Base-by-base conservation (phyloP, 495 filamentous ascomycete genomes). In the Annulohypoxylon stygium region DNA sequence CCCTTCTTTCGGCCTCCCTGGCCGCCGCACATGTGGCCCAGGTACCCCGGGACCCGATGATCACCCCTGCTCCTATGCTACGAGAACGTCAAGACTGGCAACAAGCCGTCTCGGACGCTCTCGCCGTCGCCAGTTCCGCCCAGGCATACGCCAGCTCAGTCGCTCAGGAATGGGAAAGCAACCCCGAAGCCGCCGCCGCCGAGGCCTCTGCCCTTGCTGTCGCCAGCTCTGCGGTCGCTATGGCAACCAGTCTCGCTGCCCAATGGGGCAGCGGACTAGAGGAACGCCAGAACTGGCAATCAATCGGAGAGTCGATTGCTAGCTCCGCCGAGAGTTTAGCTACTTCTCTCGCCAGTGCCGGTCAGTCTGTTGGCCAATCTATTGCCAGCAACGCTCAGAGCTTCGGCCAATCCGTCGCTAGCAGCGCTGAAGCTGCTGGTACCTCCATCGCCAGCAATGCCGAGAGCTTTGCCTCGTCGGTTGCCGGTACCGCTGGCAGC, bases 231-330 rank as follows among this genome's bases (percentile, higher is more conserved):
- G 71, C 65, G 0, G 53, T 30, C 12, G 71, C 71, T 9, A 65
- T 18, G 2, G 71, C 71, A 34, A 69, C 54, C 60, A 61, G 53
- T 58, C 63, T 73, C 10, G 70, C 70, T 3, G 51, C 51, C 6
- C 65, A 73, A 11, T 50, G 16, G 12, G 48, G 48, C 18, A 47
- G 20, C 43, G 20, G 62, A n/a, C 61, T 70, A 6, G 57, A 51
- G 26, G 54, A 36, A 12, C 71, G 71, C 18, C 71, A 74, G 57
- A 62, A 74, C 58, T 74, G 71, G 71, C 66, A 70, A n/a, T 70
- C 71, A 0, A 58, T 67, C 2, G 71, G 71, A 62, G 67, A 70
- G 11, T 70, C 71, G 0, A 59, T 67, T 7, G 71, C 57, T 8
- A 54, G 34, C 51, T 74, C 71, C 6, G 71, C 71, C 23, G 62